Base-by-base conservation (phyloP, 2,329 filamentous ascomycete species). In the Monosporascus sp. region DNA sequence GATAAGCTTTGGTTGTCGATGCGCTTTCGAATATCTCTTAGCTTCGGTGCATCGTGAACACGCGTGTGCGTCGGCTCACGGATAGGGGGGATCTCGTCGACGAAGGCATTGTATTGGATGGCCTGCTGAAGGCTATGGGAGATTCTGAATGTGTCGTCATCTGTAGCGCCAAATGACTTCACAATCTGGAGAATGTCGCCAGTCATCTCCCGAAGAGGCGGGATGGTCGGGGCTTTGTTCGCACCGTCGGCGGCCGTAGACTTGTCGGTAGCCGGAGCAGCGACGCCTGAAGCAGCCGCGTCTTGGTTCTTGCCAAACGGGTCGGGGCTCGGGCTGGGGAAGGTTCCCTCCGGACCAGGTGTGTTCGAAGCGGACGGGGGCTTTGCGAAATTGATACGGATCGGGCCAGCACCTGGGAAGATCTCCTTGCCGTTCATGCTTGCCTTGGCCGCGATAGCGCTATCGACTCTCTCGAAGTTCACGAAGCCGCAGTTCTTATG, bases 401-500 rank as follows among this genome's bases (percentile, higher is more conserved):
- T 90, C 17, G 93, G 91, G 1, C 94, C 94, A 53, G 92, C 92
- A 51, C 94, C 94, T 8, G 94, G 94, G 76, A 99, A 99, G 55
- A 99, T 97, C 70, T 99, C 94, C 72, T 96, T 97, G 64, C 91
- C 91, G 65, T 97, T 97, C 72, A 96, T 85, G 66, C 86, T 81
- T 15, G 85, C 85, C 69, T 93, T 95, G 17, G 94, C 94, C 55
- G 90, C 85, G 39, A 97, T 86, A 52, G 94, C 94, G 67, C 90
- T 96, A 59, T 97, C 92, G 31, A 94, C 74, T 54, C 84, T 86
- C 71, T 97, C 91, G 65, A 96, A 99, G 71, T 99, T 99, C 67
- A 99, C 93, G 63, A 99, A 99, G 3, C 93, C 94, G 68, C 94
- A 99, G 72, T 96, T 97, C 79, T 99, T 99, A 77, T 99, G 91